phyloP scores from a whole-genome alignment of 2,329 filamentous ascomycete species.

The Colletotrichum endophyticum region DNA sequence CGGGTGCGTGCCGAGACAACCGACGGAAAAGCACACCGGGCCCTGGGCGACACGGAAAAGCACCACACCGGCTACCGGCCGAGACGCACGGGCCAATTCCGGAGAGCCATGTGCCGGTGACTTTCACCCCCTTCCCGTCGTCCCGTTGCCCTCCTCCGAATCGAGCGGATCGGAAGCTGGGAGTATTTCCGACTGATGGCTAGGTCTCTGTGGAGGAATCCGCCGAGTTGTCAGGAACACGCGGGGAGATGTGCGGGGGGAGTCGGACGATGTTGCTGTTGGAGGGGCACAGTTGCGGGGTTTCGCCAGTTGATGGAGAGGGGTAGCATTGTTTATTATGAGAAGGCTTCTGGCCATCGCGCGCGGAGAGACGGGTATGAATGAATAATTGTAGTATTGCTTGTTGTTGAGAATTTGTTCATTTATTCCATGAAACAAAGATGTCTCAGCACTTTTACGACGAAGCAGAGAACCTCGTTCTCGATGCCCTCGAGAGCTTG shows the following conservation, averaged over 20 bases:
- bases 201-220: neutral
- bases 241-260: neutral
- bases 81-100: neutral
- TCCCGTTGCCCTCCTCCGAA: neutral
- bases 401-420: neutral
- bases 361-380: neutral
- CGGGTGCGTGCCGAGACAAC: slow-evolving; percentile 3
- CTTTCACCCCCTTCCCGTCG: neutral
- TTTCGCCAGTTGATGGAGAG: neutral
- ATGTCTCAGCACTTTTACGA: slow-evolving; percentile 16
- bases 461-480: slow-evolving; percentile 15
- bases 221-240: neutral
- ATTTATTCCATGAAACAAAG: neutral
- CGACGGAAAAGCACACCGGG: slow-evolving; percentile 13
- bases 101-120: neutral
- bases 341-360: neutral
- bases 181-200: neutral
- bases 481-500: slow-evolving; percentile 13
- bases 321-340: neutral
- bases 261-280: neutral
- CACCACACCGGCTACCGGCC: neutral
- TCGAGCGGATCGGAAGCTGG: neutral
- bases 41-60: neutral
- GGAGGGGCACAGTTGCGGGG: neutral
- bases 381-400: neutral